Percentiles rank a stretch among this genome's conserved stretches.
Conservation (phyloP, 139 green algal genomes). For the Closterium sp. region DNA sequence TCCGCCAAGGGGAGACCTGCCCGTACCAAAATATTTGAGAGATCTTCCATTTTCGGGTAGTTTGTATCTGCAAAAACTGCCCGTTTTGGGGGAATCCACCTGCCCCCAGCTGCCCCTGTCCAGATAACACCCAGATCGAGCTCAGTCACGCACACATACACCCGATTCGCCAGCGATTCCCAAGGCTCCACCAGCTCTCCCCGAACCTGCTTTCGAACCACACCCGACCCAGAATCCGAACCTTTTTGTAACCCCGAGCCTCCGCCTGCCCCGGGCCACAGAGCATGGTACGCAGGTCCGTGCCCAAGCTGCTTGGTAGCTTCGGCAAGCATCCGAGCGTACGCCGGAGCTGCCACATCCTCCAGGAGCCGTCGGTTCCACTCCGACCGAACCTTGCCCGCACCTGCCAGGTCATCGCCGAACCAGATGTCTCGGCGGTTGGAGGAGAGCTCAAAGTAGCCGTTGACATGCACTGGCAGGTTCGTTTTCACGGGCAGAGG, state of each 20-base stretch:
- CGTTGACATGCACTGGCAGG: conserved; percentile 77
- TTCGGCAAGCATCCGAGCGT: conserved; percentile 58
- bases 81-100: conserved; percentile 42
- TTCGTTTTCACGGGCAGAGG: conserved; percentile 68
- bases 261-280: conserved; percentile 36
- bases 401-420: conserved; percentile 64
- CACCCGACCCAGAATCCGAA: not conserved
- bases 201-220: not conserved
- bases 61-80: conserved; percentile 47
- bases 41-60: conserved; percentile 12
- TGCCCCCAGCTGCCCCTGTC: conserved; percentile 28
- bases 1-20: conserved; percentile 40
- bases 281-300: conserved; percentile 36
- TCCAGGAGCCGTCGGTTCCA: conserved; percentile 66
- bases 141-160: conserved; percentile 16
- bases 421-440: conserved; percentile 64
- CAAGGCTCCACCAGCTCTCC: conserved; percentile 46
- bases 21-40: conserved; percentile 43
- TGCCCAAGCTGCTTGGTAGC: conserved; percentile 56
- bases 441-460: conserved; percentile 77
- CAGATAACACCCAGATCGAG: conserved; percentile 26
- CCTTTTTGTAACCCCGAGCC: not conserved
- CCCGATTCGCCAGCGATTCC: conserved; percentile 25
- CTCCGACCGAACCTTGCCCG: conserved; percentile 53
- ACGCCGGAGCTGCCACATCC: conserved; percentile 61